Base-by-base conservation (phyloP, 2,329 filamentous ascomycete genomes). In the Tolypocladium capitatum region DNA sequence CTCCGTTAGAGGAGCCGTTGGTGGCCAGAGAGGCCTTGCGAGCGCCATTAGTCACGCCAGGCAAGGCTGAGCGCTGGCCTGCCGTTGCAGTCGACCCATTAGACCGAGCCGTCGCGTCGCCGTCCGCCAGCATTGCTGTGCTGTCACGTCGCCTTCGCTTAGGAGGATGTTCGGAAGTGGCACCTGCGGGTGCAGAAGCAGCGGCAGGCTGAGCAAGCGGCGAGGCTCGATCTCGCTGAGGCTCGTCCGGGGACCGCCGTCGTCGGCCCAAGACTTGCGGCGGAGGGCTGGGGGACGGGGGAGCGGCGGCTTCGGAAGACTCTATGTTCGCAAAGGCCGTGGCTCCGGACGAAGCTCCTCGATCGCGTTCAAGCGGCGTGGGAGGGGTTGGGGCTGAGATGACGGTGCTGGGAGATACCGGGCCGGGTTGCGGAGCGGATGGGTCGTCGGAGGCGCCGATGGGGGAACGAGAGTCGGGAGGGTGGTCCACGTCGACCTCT, bases 101-200 rank as follows among this genome's bases (percentile, higher is more conserved):
- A n/a, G 62, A 60, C 31, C 56, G 58, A 44, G 61, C 57, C 18
- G 56, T 49, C 45, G 66, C 60, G 49, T 77, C 74, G 52, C 70
- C 72, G 64, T 83, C 77, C 53, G 75, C 70, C 68, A 79, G 74
- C 81, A 86, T 86, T 63, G 66, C 80, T 66, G 58, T 34, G 36
- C 45, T 60, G 53, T 68, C 66, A 64, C 75, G 75, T 64, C 81
- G 78, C 69, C 83, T 82, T 58, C 70, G 67, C 58, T 71, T 70
- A 45, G 65, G 59, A 44, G 61, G 58, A 45, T 45, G 52, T 42
- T 49, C 53, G 42, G 48, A 41, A 43, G 47, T 30, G 34, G 50
- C 38, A 47, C 38, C 45, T 40, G 52, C 46, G 47, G 52, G 33
- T 33, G 47, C 49, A 44, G 49, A 47, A 24, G 41, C 50, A 45